phyloP scores from a whole-genome alignment of 129 eudicot species.

The Flaveria brownii region DNA sequence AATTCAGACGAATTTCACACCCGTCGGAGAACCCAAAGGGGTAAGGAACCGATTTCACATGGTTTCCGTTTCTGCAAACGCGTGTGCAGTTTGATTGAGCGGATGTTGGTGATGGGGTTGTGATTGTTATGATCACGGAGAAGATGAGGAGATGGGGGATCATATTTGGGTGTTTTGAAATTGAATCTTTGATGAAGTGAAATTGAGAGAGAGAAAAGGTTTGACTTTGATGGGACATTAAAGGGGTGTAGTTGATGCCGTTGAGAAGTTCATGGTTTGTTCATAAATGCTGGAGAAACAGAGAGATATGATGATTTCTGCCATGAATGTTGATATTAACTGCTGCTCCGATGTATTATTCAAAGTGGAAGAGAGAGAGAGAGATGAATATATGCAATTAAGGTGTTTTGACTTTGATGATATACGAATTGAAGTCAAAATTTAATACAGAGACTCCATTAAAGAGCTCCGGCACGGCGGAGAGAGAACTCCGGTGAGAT shows the following conservation, averaged over 20 bases:
- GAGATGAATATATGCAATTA: neutral
- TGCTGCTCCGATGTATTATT: conserved; percentile 16
- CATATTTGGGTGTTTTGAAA: conserved; percentile 5
- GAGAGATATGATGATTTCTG: conserved; percentile 28
- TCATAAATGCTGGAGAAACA: conserved; percentile 28
- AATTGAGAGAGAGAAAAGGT: conserved; percentile 25
- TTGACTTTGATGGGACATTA: conserved; percentile 37
- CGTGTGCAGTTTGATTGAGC: conserved; percentile 27
- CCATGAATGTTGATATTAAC: conserved; percentile 4
- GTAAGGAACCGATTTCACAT: conserved; percentile 33
- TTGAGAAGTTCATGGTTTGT: conserved; percentile 22
- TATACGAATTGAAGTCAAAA: neutral
- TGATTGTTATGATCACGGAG: conserved; percentile 14
- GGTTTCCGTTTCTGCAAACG: conserved; percentile 9
- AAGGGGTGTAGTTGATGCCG: conserved; percentile 28
- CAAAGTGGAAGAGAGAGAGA: neutral
- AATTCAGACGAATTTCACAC: conserved; percentile 50
- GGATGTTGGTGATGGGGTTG: conserved; percentile 3
- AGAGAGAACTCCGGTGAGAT: conserved; percentile 1
- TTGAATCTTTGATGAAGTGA: neutral
- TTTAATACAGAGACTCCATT: conserved; percentile 19
- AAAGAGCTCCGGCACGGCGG: conserved; percentile 7
- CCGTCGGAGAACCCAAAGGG: conserved; percentile 76
- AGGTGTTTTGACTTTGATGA: conserved; percentile 17
- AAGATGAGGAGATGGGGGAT: conserved; percentile 8